Conservation (phyloP, 306 rosid genomes). For the Styphnolobium japonicum region DNA sequence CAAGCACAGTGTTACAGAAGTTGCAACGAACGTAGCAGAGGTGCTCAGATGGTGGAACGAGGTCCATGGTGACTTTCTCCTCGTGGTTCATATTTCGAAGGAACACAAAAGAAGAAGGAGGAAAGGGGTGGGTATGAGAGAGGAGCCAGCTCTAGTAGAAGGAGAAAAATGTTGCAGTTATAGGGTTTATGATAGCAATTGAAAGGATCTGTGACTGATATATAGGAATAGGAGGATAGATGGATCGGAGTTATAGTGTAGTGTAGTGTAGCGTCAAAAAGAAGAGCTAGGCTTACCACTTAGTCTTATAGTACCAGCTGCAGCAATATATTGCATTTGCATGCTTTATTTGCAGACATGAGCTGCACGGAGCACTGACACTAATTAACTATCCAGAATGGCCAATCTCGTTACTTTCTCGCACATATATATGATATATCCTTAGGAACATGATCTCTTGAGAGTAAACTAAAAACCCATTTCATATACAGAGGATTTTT, state of each 20-base stretch:
- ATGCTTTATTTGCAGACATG: constrained; percentile 40
- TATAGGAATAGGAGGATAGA: constrained; percentile 13
- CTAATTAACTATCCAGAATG: constrained; percentile 17
- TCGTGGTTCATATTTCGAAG: constrained; percentile 55
- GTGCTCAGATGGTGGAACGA: constrained; percentile 72
- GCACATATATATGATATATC: neutral
- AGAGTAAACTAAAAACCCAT: neutral
- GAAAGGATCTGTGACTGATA: constrained; percentile 27
- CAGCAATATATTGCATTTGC: constrained; percentile 40
- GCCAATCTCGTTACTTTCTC: constrained; percentile 16
- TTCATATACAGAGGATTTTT: neutral
- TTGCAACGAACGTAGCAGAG: constrained; percentile 97
- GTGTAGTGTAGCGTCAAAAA: constrained; percentile 45
- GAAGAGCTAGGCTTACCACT: constrained; percentile 38
- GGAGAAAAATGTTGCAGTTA: neutral
- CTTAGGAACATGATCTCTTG: too few species aligned
- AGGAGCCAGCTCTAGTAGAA: constrained; percentile 5
- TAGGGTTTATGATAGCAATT: constrained; percentile 40
- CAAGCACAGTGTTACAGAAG: constrained; percentile 95
- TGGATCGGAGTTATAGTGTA: constrained; percentile 11
- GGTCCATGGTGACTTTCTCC: constrained; percentile 72
- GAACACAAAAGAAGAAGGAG: neutral
- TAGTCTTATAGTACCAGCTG: constrained; percentile 26
- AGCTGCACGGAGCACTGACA: constrained; percentile 36
- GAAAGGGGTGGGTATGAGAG: neutral